Percentiles rank a stretch among this genome's conserved stretches.
These are phyloP conservation scores for Nothopassalora personata DNA, from an alignment of 2,329 filamentous ascomycete species.

Conservation along the genomic window DNA sequence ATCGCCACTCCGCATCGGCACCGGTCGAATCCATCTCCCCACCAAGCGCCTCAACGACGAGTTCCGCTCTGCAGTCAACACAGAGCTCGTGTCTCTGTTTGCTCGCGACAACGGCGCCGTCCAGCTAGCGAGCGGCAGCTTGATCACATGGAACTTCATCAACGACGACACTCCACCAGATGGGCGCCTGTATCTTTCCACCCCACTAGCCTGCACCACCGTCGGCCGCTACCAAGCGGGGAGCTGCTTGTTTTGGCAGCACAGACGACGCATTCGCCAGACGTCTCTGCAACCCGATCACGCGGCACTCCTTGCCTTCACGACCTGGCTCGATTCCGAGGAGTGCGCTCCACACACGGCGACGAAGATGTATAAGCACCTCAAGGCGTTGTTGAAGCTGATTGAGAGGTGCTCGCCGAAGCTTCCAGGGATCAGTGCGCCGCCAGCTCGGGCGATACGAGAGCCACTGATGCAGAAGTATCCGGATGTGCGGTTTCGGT, in stretches of 20 bases:
- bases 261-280: background rate
- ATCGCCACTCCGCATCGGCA: background rate
- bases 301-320: background rate
- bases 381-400: background rate
- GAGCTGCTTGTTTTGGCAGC: background rate
- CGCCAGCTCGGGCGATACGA: background rate
- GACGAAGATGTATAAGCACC: background rate
- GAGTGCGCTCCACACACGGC: background rate
- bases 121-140: background rate
- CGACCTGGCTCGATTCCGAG: background rate
- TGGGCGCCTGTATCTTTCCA: background rate
- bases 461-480: background rate
- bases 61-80: background rate
- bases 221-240: background rate
- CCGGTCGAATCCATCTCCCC: background rate
- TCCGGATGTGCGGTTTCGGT: background rate
- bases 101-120: background rate
- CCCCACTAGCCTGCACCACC: background rate
- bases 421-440: background rate
- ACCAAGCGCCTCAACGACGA: background rate
- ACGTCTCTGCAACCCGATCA: background rate
- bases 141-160: background rate
- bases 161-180: background rate
- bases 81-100: background rate
- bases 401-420: background rate